These are phyloP conservation scores for Sarocladiaceae sp. DNA, from an alignment of 2,329 filamentous ascomycete genomes.

Conservation along the genomic window DNA sequence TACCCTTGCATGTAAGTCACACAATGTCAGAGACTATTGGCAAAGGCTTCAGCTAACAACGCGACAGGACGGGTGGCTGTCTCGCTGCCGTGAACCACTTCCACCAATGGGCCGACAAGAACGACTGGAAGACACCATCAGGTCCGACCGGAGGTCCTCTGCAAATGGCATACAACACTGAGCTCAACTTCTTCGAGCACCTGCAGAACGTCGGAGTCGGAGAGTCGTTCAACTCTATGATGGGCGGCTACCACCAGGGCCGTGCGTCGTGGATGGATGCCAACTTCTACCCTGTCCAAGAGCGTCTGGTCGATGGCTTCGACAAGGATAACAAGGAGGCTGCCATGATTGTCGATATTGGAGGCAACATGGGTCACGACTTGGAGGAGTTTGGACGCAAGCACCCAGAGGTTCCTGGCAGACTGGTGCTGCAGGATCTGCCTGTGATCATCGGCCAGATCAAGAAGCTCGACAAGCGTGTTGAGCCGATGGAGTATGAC, in stretches of 20 bases:
- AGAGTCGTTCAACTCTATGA: conserved; percentile 30
- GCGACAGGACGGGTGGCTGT: conserved; percentile 11
- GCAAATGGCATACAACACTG: conserved; percentile 25
- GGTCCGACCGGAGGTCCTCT: conserved; percentile 9
- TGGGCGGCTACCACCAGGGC: conserved; percentile 28
- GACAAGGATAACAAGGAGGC: conserved; percentile 17
- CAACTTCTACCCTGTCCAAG: conserved; percentile 28
- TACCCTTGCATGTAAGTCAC: conserved; percentile 25
- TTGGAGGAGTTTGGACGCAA: conserved; percentile 25
- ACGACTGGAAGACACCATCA: conserved; percentile 23
- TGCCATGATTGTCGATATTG: conserved; percentile 27
- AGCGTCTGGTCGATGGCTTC: conserved; percentile 23
- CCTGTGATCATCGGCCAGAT: conserved; percentile 30
- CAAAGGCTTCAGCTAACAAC: background rate
- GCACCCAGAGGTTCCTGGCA: conserved; percentile 30
- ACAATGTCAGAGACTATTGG: background rate
- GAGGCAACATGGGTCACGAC: conserved; percentile 29
- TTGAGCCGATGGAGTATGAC: conserved; percentile 34
- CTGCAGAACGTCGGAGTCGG: conserved; percentile 23
- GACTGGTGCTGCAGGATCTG: conserved; percentile 42
- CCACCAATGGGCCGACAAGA: conserved; percentile 23
- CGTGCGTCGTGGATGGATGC: conserved; percentile 27
- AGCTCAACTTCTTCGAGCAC: conserved; percentile 26
- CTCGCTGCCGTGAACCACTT: conserved; percentile 19
- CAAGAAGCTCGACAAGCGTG: conserved; percentile 19